A percentile compares a stretch with the other conserved stretches of the same genome.
phyloP scores from a whole-genome alignment of 164 flowering plant species.

The Nelumbo lutea region DNA sequence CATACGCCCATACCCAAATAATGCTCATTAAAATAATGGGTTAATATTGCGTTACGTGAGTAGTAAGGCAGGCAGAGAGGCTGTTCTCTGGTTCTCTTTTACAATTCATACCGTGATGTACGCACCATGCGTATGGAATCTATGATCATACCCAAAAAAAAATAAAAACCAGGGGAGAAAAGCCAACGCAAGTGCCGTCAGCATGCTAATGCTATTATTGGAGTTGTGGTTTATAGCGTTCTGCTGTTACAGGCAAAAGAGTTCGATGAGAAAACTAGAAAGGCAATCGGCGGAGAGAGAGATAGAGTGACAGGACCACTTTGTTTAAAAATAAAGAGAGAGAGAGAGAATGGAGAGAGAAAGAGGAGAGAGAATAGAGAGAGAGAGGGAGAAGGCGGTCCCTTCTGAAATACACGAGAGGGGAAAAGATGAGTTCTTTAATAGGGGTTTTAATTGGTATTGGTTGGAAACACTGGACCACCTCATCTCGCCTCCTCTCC shows the following conservation, averaged over 20 bases:
- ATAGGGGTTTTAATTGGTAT: slow-evolving; percentile 6
- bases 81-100: too few species aligned
- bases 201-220: too few species aligned
- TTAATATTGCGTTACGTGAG: not conserved
- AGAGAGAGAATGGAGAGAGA: not conserved
- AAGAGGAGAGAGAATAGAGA: not conserved
- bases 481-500: slow-evolving; percentile 34
- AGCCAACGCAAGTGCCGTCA: too few species aligned
- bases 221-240: not conserved
- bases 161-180: too few species aligned
- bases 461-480: slow-evolving; percentile 15
- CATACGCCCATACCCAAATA: too few species aligned
- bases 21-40: not conserved
- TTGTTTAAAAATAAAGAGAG: too few species aligned
- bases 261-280: not conserved
- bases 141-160: too few species aligned
- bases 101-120: not conserved
- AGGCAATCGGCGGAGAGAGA: not conserved
- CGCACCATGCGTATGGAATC: not conserved
- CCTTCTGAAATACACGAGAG: not conserved
- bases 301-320: not conserved
- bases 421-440: not conserved
- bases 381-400: not conserved
- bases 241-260: not conserved
- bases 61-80: not conserved